Evolutionary conservation across 352 stramenopile genomes (phyloP), one percentile per base, ranked within the genome.

Genomic region (Blastocystis sp.): DNA sequence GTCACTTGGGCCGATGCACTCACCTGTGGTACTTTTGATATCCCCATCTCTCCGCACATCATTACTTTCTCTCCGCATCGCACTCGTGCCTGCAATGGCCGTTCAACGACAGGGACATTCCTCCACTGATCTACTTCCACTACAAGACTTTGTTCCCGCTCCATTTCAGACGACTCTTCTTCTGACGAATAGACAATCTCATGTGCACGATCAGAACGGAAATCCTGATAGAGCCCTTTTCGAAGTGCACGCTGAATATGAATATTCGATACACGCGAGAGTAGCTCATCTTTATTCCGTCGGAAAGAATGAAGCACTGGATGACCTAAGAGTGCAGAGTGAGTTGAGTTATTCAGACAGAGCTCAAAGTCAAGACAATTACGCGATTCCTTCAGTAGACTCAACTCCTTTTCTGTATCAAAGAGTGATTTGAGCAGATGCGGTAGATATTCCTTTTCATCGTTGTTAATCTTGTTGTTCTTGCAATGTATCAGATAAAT

Each of bases 371-470:
- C 70, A 4, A 80, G 20, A 41, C 20, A 43, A 41, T 26, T 50
- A 2, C 54, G 45, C 3, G 70, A 15, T 15, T 62, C 37, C 23
- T 34, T 62, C 39, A 80, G 55, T 26, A 66, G 37, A n/a, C 18
- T 26, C 3, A 80, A 45, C 54, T 63, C 20, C 20, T 64, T 62
- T 4, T 26, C 34, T 26, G 29, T 41, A 41, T 26, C 43, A 41
- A 39, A 61, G 13, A 29, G 15, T 20, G 11, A 41, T 29, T 43
- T 29, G 15, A 80, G 70, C 8, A 80, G 43, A 15, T 26, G 50
- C 3, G 70, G 70, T 7, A 80, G 43, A 64, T 80, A 80, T 11
- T 80, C 70, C 50, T 80, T 50, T 53, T 80, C 45, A 34, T 20
- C 54, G 43, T 80, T 64, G 26, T 41, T 80, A 20, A 80, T n/a